These are phyloP conservation scores for Echinosophora koreensis DNA, from an alignment of 306 rosid species.

Conservation along the genomic window DNA sequence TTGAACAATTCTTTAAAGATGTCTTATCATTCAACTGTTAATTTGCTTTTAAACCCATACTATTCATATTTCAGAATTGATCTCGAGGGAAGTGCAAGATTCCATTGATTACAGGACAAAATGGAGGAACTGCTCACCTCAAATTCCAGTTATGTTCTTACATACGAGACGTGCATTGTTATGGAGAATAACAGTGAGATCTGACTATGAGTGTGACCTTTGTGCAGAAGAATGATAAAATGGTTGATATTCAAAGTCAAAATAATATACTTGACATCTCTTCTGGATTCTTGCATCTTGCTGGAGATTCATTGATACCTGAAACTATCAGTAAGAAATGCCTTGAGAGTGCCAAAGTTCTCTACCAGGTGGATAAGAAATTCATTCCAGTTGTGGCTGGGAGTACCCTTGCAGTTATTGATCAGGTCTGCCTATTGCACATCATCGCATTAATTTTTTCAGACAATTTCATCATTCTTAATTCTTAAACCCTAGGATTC, in stretches of 20 bases:
- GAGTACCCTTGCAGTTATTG: slow-evolving; percentile 80
- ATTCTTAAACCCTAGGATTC: background rate
- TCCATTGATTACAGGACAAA: slow-evolving; percentile 62
- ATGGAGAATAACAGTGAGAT: slow-evolving; percentile 36
- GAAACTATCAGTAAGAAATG: slow-evolving; percentile 68
- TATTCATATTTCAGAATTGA: slow-evolving; percentile 57
- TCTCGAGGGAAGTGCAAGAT: slow-evolving; percentile 61
- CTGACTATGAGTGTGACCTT: slow-evolving; percentile 47
- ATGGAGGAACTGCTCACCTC: slow-evolving; percentile 72
- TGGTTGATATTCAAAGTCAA: slow-evolving; percentile 50
- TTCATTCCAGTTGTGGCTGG: slow-evolving; percentile 88
- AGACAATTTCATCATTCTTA: slow-evolving; percentile 5
- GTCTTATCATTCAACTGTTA: slow-evolving; percentile 24
- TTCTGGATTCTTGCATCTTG: slow-evolving; percentile 87
- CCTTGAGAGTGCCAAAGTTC: slow-evolving; percentile 79
- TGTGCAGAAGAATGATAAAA: slow-evolving; percentile 63
- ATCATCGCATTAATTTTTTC: background rate
- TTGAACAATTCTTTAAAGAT: background rate
- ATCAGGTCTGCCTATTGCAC: slow-evolving; percentile 70
- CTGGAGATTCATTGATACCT: slow-evolving; percentile 84
- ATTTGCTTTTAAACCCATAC: slow-evolving; percentile 19
- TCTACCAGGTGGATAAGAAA: slow-evolving; percentile 93
- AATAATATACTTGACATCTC: slow-evolving; percentile 76
- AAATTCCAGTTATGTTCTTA: slow-evolving; percentile 65
- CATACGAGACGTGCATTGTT: slow-evolving; percentile 24